Conservation (phyloP, 768 basidiomycete species). For the Gelatoporia subvermispora region DNA sequence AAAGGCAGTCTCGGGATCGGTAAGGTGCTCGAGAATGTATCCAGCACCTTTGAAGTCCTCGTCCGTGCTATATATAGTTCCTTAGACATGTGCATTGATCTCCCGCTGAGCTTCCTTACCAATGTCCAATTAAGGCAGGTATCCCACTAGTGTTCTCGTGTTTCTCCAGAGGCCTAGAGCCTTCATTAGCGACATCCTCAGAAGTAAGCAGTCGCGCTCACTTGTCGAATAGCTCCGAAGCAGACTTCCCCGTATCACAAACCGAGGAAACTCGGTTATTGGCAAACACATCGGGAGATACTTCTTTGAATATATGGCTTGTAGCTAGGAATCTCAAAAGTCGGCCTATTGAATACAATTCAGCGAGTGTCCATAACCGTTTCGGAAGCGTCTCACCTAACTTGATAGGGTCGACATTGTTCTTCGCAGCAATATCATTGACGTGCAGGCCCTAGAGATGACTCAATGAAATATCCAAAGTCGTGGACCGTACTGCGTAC, state of each 20-base stretch:
- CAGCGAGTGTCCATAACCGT: neutral
- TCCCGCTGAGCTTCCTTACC: constrained; percentile 4
- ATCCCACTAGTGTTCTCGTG: constrained; percentile 16
- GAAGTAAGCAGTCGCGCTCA: neutral
- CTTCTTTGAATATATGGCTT: constrained; percentile 16
- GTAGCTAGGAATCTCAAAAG: constrained; percentile 16
- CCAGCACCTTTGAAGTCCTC: constrained; percentile 6
- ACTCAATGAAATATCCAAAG: neutral
- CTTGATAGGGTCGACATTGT: constrained; percentile 3
- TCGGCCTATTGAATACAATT: constrained; percentile 2
- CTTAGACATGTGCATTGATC: constrained; percentile 4
- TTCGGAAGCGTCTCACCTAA: neutral
- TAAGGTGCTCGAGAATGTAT: constrained; percentile 15
- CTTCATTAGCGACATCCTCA: constrained; percentile 1
- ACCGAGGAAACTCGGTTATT: constrained; percentile 13
- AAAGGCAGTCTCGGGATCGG: constrained; percentile 17
- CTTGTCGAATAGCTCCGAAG: constrained; percentile 2
- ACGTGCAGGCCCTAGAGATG: constrained; percentile 32
- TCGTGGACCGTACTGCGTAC: too few species aligned
- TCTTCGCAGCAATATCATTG: constrained; percentile 31
- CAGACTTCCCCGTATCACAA: constrained; percentile 12
- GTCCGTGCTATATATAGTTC: neutral
- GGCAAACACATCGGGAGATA: constrained; percentile 15
- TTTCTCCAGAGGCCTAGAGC: constrained; percentile 4
- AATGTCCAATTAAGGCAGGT: constrained; percentile 10